A percentile compares a stretch with the other conserved stretches of the same genome.
Evolutionary conservation across 2,329 filamentous ascomycete genomes (phyloP).

Genomic region (Alternaria longipes): DNA sequence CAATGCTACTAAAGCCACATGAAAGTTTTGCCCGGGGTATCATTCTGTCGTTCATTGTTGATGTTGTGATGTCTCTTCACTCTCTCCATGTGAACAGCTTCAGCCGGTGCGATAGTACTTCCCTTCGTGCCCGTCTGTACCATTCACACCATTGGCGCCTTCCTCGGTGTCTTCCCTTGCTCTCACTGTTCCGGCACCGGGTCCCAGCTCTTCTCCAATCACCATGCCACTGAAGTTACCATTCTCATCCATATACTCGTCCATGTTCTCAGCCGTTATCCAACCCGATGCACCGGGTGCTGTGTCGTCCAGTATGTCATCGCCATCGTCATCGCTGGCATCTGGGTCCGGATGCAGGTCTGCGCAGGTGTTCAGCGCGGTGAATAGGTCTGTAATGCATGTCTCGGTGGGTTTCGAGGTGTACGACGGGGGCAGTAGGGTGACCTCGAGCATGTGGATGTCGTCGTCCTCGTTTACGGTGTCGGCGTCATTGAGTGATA

Average conservation of each 20-base stretch:
- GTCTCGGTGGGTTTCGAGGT: constrained; percentile 34
- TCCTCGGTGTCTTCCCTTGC: constrained; percentile 44
- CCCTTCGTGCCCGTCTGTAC: constrained; percentile 37
- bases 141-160: constrained; percentile 37
- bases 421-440: constrained; percentile 64
- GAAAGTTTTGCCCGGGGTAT: constrained; percentile 1
- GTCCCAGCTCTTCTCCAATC: constrained; percentile 42
- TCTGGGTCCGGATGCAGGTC: constrained; percentile 77
- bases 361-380: constrained; percentile 76
- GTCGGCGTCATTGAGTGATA: constrained; percentile 61
- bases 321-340: constrained; percentile 67
- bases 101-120: constrained; percentile 51
- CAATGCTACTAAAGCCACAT: neutral
- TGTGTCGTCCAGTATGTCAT: constrained; percentile 56
- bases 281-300: constrained; percentile 79
- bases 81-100: neutral
- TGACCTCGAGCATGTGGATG: constrained; percentile 72
- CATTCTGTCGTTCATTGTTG: constrained; percentile 6
- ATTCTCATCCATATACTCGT: constrained; percentile 67
- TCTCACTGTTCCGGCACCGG: constrained; percentile 51
- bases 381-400: constrained; percentile 65
- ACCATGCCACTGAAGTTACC: constrained; percentile 50
- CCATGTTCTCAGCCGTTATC: constrained; percentile 92
- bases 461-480: constrained; percentile 68
- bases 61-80: neutral